Evolutionary conservation across 1,139 yeast genomes (phyloP), one percentile per base, ranked within the genome.

Genomic region (Pneumocystis carinii): DNA sequence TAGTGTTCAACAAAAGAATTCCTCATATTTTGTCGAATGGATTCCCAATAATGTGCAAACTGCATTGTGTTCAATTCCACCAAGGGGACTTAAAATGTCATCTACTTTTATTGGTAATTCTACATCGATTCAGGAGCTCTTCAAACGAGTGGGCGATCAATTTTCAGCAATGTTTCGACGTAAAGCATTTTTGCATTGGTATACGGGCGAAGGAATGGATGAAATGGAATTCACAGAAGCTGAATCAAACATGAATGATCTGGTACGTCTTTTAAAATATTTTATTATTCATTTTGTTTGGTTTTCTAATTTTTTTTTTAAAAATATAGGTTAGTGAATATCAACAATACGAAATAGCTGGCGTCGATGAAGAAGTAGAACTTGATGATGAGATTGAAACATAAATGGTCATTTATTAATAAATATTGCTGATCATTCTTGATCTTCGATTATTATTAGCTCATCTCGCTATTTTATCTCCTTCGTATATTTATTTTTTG

Each of bases 31-130:
- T 72, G 97, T 90, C 65, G 96, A 90, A 75, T 90, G 96, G 96
- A 90, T 90, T 77, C 96, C 97, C 73, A 89, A 89, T 76, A 90
- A 90, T 74, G 96, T 90, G 68, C 96, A 90, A 78, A 87, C 69
- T 14, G 70, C 79, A 6, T 76, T 77, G 27, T 77, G 80, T 69
- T 73, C 74, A 66, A 71, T 75, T 42, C 78, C 80, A 17, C 78
- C 80, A 60, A 72, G 72, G 69, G 77, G 75, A 53, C 70, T 75
- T 58, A 70, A 70, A 64, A 72, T 74, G 62, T 75, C 80, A 24
- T 79, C 79, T 42, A 77, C 80, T 15, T 77, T 77, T 65, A 74
- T 77, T 60, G 80, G 80, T 62, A 77, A 77, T 69, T 71, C 78
- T 61, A 77, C 80, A 29, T 72, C 79, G 15, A 75, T 77, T 59